phyloP scores from a whole-genome alignment of 2,329 filamentous ascomycete species.

The Fusarium pseudocircinatum region DNA sequence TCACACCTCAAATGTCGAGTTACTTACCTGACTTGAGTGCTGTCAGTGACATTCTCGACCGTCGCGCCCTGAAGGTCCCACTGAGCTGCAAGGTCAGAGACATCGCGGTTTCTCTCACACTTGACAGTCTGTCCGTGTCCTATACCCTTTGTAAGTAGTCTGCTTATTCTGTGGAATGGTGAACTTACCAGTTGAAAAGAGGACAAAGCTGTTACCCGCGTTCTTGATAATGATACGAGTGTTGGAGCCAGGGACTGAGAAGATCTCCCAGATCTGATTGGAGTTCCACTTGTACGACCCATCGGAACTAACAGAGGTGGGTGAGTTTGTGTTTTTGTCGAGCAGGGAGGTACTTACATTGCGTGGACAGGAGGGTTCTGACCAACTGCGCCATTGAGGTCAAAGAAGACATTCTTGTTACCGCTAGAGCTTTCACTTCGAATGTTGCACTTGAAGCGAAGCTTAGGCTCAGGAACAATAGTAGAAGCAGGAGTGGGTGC shows the following conservation, averaged over 20 bases:
- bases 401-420: neutral
- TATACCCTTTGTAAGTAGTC: neutral
- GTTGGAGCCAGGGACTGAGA: neutral
- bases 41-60: neutral
- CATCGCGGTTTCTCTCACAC: neutral
- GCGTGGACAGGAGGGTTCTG: neutral
- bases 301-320: neutral
- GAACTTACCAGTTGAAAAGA: neutral
- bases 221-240: neutral
- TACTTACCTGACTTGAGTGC: neutral
- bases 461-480: neutral
- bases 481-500: neutral
- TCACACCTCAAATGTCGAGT: accelerated
- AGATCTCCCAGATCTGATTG: neutral
- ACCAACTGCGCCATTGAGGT: neutral
- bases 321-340: neutral
- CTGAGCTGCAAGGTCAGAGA: neutral
- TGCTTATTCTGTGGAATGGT: accelerated
- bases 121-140: neutral
- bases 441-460: neutral
- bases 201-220: neutral
- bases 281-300: neutral
- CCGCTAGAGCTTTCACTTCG: neutral
- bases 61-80: neutral
- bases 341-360: neutral